phyloP scores from a whole-genome alignment of 2,329 filamentous ascomycete genomes.

The Ascosphaera apis region DNA sequence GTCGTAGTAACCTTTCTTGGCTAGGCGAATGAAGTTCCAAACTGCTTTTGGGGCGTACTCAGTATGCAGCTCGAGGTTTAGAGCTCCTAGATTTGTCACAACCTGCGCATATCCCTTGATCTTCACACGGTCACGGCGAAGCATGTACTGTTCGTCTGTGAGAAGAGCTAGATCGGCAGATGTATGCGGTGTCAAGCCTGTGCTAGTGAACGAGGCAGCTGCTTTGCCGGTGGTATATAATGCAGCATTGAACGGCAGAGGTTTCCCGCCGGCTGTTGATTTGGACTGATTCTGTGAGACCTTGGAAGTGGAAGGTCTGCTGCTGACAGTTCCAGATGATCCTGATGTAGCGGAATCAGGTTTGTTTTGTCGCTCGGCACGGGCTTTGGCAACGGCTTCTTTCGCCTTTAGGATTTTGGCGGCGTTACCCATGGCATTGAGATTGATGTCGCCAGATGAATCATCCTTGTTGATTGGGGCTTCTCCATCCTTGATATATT shows the following conservation, averaged over 20 bases:
- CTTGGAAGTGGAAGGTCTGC: not conserved
- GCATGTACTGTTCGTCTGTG: slow-evolving; percentile 89
- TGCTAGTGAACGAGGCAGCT: slow-evolving; percentile 87
- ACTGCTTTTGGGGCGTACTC: slow-evolving; percentile 83
- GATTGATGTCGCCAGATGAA: slow-evolving; percentile 46
- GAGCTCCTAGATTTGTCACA: slow-evolving; percentile 58
- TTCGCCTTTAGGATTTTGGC: slow-evolving; percentile 77
- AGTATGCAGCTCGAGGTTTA: slow-evolving; percentile 75
- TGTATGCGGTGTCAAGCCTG: slow-evolving; percentile 77
- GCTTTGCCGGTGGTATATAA: slow-evolving; percentile 75
- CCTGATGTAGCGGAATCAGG: slow-evolving; percentile 29
- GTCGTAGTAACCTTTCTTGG: slow-evolving; percentile 77
- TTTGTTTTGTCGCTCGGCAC: slow-evolving; percentile 43
- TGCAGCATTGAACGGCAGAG: slow-evolving; percentile 56
- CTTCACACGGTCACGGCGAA: slow-evolving; percentile 73
- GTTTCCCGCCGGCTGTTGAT: slow-evolving; percentile 10
- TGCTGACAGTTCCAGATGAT: slow-evolving; percentile 7
- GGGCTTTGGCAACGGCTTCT: slow-evolving; percentile 76
- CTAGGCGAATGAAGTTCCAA: slow-evolving; percentile 84
- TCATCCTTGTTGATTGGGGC: too few relatives aligned
- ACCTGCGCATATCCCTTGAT: slow-evolving; percentile 80
- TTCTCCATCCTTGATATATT: slow-evolving; percentile 65
- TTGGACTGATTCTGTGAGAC: slow-evolving; percentile 2
- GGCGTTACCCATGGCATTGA: slow-evolving; percentile 51
- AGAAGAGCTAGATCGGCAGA: slow-evolving; percentile 67